Percentiles rank a stretch among this genome's conserved stretches.
phyloP scores from a whole-genome alignment of 2,329 filamentous ascomycete genomes.

The Neonectria sp. region DNA sequence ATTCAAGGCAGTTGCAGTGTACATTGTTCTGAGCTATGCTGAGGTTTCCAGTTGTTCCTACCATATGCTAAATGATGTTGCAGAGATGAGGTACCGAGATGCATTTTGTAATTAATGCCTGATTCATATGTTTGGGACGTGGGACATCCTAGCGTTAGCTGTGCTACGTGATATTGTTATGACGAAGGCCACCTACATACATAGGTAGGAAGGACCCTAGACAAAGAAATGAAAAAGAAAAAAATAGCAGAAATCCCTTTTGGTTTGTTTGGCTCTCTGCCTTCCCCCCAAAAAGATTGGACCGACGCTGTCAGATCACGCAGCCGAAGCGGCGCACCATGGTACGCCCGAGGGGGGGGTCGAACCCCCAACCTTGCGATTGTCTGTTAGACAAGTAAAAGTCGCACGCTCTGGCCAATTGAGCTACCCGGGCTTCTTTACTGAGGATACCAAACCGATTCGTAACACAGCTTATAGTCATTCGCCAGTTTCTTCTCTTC shows the following conservation, averaged over 20 bases:
- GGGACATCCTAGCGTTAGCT: background rate
- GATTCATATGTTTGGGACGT: background rate
- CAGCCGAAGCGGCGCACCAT: no score
- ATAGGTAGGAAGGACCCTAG: no score
- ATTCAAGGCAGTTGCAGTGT: background rate
- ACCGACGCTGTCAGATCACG: no score
- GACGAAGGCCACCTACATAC: background rate
- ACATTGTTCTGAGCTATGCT: background rate
- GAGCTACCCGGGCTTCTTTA: conserved; percentile 48
- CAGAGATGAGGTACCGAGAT: background rate
- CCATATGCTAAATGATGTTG: background rate
- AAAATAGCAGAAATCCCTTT: no score
- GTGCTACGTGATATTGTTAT: background rate
- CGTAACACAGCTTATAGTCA: no score
- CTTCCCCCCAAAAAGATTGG: no score
- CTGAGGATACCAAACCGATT: no score
- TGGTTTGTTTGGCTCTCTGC: no score
- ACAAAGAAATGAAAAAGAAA: background rate
- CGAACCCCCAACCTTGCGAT: conserved; percentile 49
- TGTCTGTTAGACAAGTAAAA: conserved; percentile 36
- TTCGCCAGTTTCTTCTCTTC: no score
- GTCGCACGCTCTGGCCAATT: conserved; percentile 54
- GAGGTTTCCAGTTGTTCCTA: background rate
- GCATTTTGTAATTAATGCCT: background rate
- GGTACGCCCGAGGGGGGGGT: conserved; percentile 49